Conservation (phyloP, 352 stramenopile genomes). For the Globisporangium solare region DNA sequence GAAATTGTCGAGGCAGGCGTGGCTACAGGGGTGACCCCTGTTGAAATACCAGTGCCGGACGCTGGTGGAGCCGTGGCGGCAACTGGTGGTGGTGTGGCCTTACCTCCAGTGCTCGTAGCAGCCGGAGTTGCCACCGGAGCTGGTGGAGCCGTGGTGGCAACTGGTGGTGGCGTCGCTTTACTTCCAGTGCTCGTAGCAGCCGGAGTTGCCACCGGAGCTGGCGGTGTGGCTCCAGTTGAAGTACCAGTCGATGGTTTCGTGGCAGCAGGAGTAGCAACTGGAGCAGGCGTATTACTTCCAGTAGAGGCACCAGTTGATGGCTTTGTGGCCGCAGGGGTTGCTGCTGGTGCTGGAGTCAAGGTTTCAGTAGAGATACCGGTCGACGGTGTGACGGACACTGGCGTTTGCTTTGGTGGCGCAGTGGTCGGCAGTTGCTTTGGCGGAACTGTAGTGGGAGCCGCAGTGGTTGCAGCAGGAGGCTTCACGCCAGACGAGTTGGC, state of each 20-base stretch:
- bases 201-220: neutral
- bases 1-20: conserved; percentile 3
- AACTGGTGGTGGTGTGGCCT: neutral
- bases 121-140: conserved; percentile 14
- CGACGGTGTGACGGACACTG: conserved; percentile 4
- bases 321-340: conserved; percentile 8
- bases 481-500: neutral
- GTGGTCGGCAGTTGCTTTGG: conserved; percentile 6
- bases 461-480: neutral
- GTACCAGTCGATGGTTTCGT: conserved; percentile 1
- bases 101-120: neutral
- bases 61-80: conserved; percentile 7
- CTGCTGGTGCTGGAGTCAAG: conserved; percentile 4
- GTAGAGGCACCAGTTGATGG: conserved; percentile 4
- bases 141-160: too few species aligned
- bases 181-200: neutral
- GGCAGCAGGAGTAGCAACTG: conserved; percentile 3
- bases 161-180: too few species aligned
- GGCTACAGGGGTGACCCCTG: neutral
- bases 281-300: conserved; percentile 3
- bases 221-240: neutral
- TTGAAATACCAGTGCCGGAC: neutral
- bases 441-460: conserved; percentile 1
- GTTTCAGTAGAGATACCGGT: conserved; percentile 3
- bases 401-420: conserved; percentile 1